Evolutionary conservation across 768 basidiomycete genomes (phyloP), one percentile per base, ranked within the genome.

Genomic region (Jaapia argillacea): DNA sequence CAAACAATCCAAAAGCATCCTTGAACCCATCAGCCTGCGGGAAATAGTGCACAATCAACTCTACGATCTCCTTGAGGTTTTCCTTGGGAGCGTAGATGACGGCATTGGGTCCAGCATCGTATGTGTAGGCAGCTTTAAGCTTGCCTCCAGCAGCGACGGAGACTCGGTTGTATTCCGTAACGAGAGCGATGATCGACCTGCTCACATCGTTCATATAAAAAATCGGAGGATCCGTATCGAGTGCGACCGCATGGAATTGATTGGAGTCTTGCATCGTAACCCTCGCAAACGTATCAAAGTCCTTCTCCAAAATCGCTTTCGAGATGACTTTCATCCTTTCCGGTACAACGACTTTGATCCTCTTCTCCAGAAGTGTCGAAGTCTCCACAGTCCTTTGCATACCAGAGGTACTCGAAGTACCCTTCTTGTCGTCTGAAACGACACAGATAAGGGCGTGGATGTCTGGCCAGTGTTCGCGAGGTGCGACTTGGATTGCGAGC

Each of bases 181-280:
- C 72, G 56, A 97, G 64, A 4, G 81, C 70, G 58, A 99, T 89
- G 65, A 99, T 89, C n/a, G 88, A 63, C n/a, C 86, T 75, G 45
- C 81, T 85, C 54, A 94, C 89, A 64, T 99, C 96, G 69, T 97
- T 97, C 79, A 99, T 82, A 71, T 99, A 99, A 63, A 99, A 98
- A 64, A 98, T 98, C 35, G 96, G 96, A 1, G 96, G 96, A 35
- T 85, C 79, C 0, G 96, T 98, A 65, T 99, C 96, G 50, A 98
- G 81, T 40, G 86, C 87, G 51, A 97, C 90, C 22, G 96, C 92
- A 58, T 99, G 96, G 79, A 99, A 99, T 68, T 90, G 85, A 68
- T 99, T 99, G 41, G 91, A 94, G 61, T 99, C 96, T 40, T 76
- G 79, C 91, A 98, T 99, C 18, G 96, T 99, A 60, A 97, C 77